Base-by-base conservation (phyloP, 208 protist genomes). In the Leishmania gerbilli region DNA sequence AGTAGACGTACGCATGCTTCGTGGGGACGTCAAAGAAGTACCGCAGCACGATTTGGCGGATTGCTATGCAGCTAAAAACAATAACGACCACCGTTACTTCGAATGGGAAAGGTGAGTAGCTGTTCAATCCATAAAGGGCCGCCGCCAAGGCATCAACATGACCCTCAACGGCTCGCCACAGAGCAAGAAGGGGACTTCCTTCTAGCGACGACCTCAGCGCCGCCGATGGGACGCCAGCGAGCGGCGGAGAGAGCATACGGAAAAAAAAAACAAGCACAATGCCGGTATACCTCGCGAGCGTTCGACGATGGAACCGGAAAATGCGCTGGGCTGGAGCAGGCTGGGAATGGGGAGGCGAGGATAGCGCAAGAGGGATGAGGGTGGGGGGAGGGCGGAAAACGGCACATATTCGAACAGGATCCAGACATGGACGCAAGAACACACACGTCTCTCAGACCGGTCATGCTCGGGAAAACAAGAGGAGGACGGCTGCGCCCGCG, bases 1-100 rank as follows among this genome's bases (percentile, higher is more conserved):
- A 85, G 71, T 82, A 85, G 0, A 85, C 82, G 74, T 85, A 85
- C 17, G 47, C 72, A 8, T 82, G 42, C 34, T 58, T 47, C 11
- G n/a, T 3, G 0, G 31, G 55, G 24, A 27, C 27, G 5, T 76
- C 55, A 0, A 55, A 3, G 6, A 0, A n/a, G 67, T 76, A 76
- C 82, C 76, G 82, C 9, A 76, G 58, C 19, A 71, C 72, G 3
- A 85, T 2, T 58, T 79, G 72, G 6, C 77, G 72, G 5, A 79
- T 17, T 27, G 77, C 60, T 64, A 82, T 85, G 37, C 24, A 74
- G n/a, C 37, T 19, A 31, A 85, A 75, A 4, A 82, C 78, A 3
- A 64, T 37, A 17, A 76, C 0, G 3, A 79, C 9, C 8, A 85
- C 31, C 19, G 72, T 79, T 5, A 24, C 7, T 40, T 75, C 72